These are phyloP conservation scores for Trichosporon asahii DNA, from an alignment of 1,284 basidiomycete species.

Conservation along the genomic window DNA sequence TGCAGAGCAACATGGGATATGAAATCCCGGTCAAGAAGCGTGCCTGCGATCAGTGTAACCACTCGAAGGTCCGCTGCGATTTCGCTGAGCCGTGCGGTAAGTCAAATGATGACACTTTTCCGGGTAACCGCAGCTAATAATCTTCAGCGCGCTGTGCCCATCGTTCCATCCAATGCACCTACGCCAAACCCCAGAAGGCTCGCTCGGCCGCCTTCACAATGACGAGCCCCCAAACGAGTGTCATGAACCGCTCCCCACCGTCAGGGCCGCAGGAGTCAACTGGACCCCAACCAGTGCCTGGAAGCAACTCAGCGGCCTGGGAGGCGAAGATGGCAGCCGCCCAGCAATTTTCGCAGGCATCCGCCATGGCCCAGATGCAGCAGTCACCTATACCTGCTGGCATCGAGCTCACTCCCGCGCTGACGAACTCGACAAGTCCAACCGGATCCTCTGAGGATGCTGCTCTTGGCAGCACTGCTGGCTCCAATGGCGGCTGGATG, in stretches of 20 bases:
- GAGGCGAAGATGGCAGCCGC: conserved; percentile 1
- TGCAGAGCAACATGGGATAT: conserved; percentile 1
- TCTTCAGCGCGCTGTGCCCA: conserved; percentile 68
- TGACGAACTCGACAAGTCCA: conserved; percentile 40
- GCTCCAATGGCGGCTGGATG: conserved; percentile 10
- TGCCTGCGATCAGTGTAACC: conserved; percentile 77
- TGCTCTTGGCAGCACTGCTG: conserved; percentile 6
- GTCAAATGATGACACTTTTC: conserved; percentile 23
- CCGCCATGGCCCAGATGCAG: not conserved
- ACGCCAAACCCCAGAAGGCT: conserved; percentile 63
- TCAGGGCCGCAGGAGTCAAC: not conserved
- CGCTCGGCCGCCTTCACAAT: conserved; percentile 26
- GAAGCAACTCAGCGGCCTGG: not conserved
- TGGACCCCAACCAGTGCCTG: not conserved
- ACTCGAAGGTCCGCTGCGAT: conserved; percentile 73
- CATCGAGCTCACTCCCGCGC: conserved; percentile 35
- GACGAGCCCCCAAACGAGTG: conserved; percentile 16
- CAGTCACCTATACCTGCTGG: conserved; percentile 13
- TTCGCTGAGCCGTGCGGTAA: conserved; percentile 71
- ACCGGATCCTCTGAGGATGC: conserved; percentile 20
- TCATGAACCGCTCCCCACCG: conserved; percentile 4
- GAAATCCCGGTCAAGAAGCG: conserved; percentile 40
- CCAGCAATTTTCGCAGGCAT: not conserved
- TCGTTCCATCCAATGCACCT: conserved; percentile 72
- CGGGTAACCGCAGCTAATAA: conserved; percentile 16